A percentile compares a stretch with the other conserved stretches of the same genome.
Evolutionary conservation across 192 early-diverging fungal genomes (phyloP).

Genomic region (Gigaspora rosea): DNA sequence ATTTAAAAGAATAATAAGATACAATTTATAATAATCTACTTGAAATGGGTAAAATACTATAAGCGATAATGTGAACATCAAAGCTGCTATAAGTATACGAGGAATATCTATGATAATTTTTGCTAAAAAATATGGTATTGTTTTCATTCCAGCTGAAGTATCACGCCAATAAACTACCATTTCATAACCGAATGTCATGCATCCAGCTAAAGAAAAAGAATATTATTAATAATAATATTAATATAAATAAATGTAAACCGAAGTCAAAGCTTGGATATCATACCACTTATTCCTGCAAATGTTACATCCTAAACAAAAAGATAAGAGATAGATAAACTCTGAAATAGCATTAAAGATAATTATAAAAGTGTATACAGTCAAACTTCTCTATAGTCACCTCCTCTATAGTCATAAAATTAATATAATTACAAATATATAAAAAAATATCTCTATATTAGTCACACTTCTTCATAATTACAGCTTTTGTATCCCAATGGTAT

Average conservation of each 20-base stretch:
- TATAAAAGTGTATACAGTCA: neutral
- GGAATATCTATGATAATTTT: slow-evolving; percentile 64
- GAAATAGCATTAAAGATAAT: slow-evolving; percentile 23
- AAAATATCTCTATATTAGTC: no score
- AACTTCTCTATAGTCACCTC: neutral
- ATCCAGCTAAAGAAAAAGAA: slow-evolving; percentile 34
- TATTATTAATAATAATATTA: neutral
- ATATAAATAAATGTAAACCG: no score
- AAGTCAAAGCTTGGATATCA: neutral
- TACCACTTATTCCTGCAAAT: slow-evolving; percentile 59
- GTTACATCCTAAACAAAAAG: slow-evolving; percentile 36
- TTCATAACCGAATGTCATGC: slow-evolving; percentile 63
- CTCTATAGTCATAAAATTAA: no score
- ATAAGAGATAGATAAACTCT: neutral
- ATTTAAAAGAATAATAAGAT: slow-evolving; percentile 49
- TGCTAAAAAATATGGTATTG: slow-evolving; percentile 63
- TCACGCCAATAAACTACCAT: slow-evolving; percentile 71
- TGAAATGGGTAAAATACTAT: slow-evolving; percentile 56
- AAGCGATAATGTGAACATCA: slow-evolving; percentile 60
- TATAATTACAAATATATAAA: no score
- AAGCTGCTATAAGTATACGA: slow-evolving; percentile 53
- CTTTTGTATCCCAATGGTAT: no score
- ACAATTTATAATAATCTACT: slow-evolving; percentile 34
- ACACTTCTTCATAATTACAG: no score
- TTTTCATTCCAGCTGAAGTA: slow-evolving; percentile 54